A percentile compares a stretch with the other conserved stretches of the same genome.
Evolutionary conservation across 169 alveolate genomes (phyloP).

Genomic region (Plasmodium vivax): DNA sequence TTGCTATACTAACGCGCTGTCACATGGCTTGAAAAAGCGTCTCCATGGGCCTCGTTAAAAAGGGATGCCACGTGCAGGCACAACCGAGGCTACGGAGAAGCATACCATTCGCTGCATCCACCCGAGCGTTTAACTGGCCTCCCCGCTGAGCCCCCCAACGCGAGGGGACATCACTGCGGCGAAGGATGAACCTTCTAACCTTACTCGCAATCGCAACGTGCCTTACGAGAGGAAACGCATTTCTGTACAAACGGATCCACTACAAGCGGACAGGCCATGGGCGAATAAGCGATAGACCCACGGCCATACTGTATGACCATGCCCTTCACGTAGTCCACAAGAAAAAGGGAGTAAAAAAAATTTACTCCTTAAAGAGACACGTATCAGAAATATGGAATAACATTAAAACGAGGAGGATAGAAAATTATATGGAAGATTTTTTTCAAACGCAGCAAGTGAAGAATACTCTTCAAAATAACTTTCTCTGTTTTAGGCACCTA

Average conservation of each 20-base stretch:
- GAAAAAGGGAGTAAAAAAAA: conserved; percentile 5
- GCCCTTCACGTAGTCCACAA: background rate
- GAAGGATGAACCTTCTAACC: conserved; percentile 48
- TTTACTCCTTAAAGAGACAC: conserved; percentile 18
- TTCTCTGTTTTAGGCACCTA: conserved; percentile 10
- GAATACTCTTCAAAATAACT: conserved; percentile 5
- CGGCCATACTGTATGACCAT: background rate
- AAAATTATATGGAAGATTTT: background rate
- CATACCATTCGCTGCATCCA: background rate
- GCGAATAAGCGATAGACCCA: background rate
- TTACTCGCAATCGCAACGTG: conserved; percentile 1
- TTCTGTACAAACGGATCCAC: conserved; percentile 17
- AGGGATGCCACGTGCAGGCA: background rate
- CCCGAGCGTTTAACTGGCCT: background rate
- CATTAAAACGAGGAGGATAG: conserved; percentile 14
- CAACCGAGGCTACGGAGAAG: background rate
- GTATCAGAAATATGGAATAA: conserved; percentile 17
- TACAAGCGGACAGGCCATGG: background rate
- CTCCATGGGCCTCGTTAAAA: background rate
- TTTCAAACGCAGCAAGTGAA: conserved; percentile 4
- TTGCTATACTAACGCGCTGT: background rate
- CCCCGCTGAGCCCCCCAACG: background rate
- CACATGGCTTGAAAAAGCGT: background rate
- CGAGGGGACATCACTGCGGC: background rate
- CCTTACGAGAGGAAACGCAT: conserved; percentile 42